Conservation (phyloP, 257 asterid genomes). For the Primulina eburnea region DNA sequence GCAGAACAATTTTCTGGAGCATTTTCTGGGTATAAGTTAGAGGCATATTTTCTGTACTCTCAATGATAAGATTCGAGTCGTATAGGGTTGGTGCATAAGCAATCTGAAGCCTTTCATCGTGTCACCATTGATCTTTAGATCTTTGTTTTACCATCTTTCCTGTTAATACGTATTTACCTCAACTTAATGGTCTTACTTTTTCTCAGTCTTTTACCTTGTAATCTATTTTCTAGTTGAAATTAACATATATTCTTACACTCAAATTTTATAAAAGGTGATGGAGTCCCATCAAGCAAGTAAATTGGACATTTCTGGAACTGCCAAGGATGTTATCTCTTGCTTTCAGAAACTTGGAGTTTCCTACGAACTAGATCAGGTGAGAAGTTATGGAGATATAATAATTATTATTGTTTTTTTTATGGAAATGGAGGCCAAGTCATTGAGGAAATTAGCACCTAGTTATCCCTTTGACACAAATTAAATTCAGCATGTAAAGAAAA, state of each 20-base stretch:
- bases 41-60: constrained; percentile 43
- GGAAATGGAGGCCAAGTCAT: neutral
- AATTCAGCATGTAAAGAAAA: neutral
- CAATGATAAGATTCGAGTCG: neutral
- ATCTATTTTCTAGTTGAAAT: constrained; percentile 5
- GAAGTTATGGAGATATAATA: constrained; percentile 13
- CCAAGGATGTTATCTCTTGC: constrained; percentile 90
- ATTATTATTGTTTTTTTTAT: neutral
- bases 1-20: constrained; percentile 95
- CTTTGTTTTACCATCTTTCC: neutral
- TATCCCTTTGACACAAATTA: neutral
- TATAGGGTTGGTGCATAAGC: neutral
- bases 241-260: neutral
- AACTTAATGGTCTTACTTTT: constrained; percentile 4
- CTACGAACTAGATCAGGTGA: constrained; percentile 68
- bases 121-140: neutral
- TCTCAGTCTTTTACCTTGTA: constrained; percentile 15
- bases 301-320: constrained; percentile 91
- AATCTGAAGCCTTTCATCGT: neutral
- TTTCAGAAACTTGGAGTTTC: constrained; percentile 84
- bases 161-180: neutral
- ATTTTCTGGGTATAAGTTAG: constrained; percentile 79
- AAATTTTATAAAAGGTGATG: constrained; percentile 53
- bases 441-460: neutral
- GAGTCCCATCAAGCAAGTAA: constrained; percentile 97